phyloP scores from a whole-genome alignment of 352 stramenopile species.

The Phytophthora gonapodyides region DNA sequence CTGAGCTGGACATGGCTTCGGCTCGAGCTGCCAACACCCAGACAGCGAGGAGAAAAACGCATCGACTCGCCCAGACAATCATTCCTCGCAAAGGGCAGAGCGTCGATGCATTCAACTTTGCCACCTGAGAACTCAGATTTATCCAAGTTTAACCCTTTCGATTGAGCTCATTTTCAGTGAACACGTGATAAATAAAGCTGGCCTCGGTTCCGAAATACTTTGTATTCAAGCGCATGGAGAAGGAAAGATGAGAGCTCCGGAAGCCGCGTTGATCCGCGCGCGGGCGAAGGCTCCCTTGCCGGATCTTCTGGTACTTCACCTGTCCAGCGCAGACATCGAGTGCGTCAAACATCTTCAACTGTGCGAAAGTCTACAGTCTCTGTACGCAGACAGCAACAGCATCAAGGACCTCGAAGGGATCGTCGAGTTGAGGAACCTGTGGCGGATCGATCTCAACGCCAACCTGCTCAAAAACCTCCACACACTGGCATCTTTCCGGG shows the following conservation, averaged over 20 bases:
- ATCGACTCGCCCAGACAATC: conserved; percentile 41
- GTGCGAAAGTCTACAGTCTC: conserved; percentile 47
- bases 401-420: conserved; percentile 52
- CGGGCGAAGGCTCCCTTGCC: conserved; percentile 57
- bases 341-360: conserved; percentile 53
- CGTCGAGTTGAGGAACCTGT: conserved; percentile 44
- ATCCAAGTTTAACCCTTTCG: background rate
- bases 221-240: conserved; percentile 10
- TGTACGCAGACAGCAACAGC: conserved; percentile 60
- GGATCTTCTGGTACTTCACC: conserved; percentile 53
- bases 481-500: conserved; percentile 49
- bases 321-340: conserved; percentile 56
- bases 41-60: conserved; percentile 33
- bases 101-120: conserved; percentile 46
- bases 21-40: conserved; percentile 19
- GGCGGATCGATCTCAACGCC: conserved; percentile 56
- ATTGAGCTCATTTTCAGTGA: background rate
- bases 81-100: conserved; percentile 40
- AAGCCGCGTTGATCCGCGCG: conserved; percentile 49
- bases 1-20: conserved; percentile 37
- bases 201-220: conserved; percentile 14
- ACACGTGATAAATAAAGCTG: conserved; percentile 24
- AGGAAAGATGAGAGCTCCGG: conserved; percentile 45
- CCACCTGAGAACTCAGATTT: too few relatives aligned
- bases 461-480: conserved; percentile 50